These are phyloP conservation scores for Penicillium verhagenii DNA, from an alignment of 495 filamentous ascomycete species.

Conservation along the genomic window DNA sequence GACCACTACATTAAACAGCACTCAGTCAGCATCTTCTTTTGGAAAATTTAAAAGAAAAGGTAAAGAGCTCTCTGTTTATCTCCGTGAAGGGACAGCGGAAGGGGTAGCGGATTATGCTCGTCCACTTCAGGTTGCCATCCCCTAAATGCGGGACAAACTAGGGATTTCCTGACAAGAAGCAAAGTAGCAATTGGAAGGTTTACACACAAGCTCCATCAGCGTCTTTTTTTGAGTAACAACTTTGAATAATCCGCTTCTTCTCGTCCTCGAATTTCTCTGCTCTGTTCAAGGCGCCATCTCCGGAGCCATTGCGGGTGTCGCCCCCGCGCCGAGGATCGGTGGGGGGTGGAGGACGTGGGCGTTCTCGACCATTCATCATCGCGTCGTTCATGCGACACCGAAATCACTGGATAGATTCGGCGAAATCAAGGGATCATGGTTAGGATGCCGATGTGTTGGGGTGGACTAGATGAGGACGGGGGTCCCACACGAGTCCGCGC, in stretches of 20 bases:
- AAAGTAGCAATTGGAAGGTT: constrained; percentile 2
- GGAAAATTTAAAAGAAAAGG: too few species aligned
- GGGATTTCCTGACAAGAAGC: not conserved
- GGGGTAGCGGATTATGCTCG: not conserved
- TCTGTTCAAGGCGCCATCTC: constrained; percentile 52
- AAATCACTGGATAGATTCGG: constrained; percentile 28
- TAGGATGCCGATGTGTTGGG: constrained; percentile 28
- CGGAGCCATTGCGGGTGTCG: constrained; percentile 35
- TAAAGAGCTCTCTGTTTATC: not conserved
- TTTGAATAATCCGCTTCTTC: constrained; percentile 87
- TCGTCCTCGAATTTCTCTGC: constrained; percentile 95
- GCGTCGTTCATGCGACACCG: constrained; percentile 20
- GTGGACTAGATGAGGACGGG: constrained; percentile 10
- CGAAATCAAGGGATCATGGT: constrained; percentile 41
- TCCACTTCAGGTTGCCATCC: constrained; percentile 1
- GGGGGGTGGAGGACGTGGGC: constrained; percentile 30
- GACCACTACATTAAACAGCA: constrained; percentile 52
- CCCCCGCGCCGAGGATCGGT: constrained; percentile 33
- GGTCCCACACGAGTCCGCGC: constrained; percentile 15
- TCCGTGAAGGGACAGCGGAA: not conserved
- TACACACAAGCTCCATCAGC: constrained; percentile 73
- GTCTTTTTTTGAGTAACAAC: constrained; percentile 87
- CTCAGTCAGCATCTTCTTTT: too few species aligned
- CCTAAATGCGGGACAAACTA: constrained; percentile 4
- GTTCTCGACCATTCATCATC: constrained; percentile 40